Base-by-base conservation (phyloP, 257 asterid genomes). In the Jacaranda copaia region DNA sequence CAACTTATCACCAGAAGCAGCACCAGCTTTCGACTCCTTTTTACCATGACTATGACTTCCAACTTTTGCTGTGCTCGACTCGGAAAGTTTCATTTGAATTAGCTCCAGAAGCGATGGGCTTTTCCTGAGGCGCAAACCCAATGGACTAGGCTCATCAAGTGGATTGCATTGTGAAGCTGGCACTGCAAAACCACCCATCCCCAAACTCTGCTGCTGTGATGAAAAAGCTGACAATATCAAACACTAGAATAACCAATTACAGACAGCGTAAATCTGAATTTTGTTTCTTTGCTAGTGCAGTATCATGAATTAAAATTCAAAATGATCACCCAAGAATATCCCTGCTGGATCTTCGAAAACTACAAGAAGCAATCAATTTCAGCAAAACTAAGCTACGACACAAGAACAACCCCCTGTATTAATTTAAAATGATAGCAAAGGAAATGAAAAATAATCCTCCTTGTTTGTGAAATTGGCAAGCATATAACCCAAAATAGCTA, bases 81-180 rank as follows among this genome's bases (percentile, higher is more conserved):
- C 88, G 49, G 91, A 85, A 81, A 89, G 89, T 85, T 84, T 85
- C 90, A 80, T 78, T 76, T 89, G 94, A 70, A 89, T 87, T 81
- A 89, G 77, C 61, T 89, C 94, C 87, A 89, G 77, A 51, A 89
- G 88, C 1, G 94, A 89, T 4, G 94, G 94, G 66, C 94, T 89
- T 79, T 89, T 89, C 80, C 90, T 81, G 35, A 89, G 81, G 53
- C 83, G 84, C 85, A 89, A 72, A 19, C 93, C 93, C 80, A 89
- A 74, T 14, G 91, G 93, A 81, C 93, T 87, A 1, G 93, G 91
- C 85, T 89, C 93, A 48, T 87, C 88, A 0, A 89, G 79, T 2
- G 89, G 91, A 63, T 87, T 87, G 78, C 80, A 83, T 40, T 83
- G 86, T 5, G 80, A 70, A 10, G 81, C 68, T 6, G 81, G 46